Base-by-base conservation (phyloP, 352 stramenopile species). In the Paralagenidium karlingii region DNA sequence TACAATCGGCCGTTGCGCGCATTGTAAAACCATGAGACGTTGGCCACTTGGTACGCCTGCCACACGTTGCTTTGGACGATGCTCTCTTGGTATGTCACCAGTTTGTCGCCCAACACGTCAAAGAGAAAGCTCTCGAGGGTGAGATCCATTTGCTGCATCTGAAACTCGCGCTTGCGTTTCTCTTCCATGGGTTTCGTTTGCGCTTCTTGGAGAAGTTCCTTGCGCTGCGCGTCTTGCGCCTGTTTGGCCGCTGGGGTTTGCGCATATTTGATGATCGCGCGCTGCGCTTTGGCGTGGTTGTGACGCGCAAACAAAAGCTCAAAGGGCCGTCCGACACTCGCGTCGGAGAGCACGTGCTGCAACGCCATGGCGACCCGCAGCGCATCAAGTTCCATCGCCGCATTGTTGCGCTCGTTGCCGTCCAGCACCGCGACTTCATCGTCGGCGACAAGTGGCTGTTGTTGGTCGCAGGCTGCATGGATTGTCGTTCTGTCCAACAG, bases 21-120 rank as follows among this genome's bases (percentile, higher is more conserved):
- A 43, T 83, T 54, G 29, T 74, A 79, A 24, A 71, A 83, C 67
- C 64, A 83, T 0, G 78, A 32, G n/a, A 47, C 56, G 39, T 75
- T 67, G 3, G 50, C 60, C 41, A 75, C 79, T 39, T 78, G 66
- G 41, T 63, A 83, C 27, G 60, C 63, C 19, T 83, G 69, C 66
- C 69, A 83, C 29, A 74, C 48, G 9, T 49, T 59, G 9, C 42
- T 51, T 1, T 44, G 51, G 64, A 83, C 81, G 47, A 73, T 60
- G 18, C 51, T 41, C 3, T 57, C 55, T 32, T 83, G 51, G 16
- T 77, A 40, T 1, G 38, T 28, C 13, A 66, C 57, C n/a, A 83
- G 58, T 30, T 68, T 36, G 5, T 9, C 16, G 19, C 56, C 55
- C n/a, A n/a, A n/a, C 33, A 78, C 60, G 8, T 47, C 38, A 8